A percentile compares a stretch with the other conserved stretches of the same genome.
phyloP scores from a whole-genome alignment of 768 basidiomycete species.

The Dacryopinax primogenitus region DNA sequence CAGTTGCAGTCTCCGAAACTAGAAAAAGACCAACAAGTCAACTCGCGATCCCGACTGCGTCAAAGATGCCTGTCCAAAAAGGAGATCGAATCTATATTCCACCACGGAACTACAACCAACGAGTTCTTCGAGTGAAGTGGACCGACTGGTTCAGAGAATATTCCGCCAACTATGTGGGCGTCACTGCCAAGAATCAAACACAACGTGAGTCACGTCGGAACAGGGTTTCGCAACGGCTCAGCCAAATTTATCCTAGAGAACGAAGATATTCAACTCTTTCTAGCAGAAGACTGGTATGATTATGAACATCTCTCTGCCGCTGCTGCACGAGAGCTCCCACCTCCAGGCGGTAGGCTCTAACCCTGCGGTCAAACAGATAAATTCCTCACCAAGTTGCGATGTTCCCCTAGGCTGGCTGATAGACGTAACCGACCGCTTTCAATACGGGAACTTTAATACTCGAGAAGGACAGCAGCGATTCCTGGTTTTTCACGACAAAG shows the following conservation, averaged over 20 bases:
- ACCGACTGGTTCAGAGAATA: conserved; percentile 6
- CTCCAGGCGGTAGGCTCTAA: background rate
- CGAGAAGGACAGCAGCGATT: background rate
- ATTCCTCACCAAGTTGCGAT: background rate
- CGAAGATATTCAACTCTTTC: background rate
- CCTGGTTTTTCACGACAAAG: conserved; percentile 6
- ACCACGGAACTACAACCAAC: background rate
- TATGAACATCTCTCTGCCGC: background rate
- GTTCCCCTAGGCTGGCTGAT: background rate
- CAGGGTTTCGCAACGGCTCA: background rate
- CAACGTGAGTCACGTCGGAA: background rate
- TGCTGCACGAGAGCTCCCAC: background rate
- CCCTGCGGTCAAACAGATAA: background rate
- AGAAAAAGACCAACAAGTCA: background rate
- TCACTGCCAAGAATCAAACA: background rate
- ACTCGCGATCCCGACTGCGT: background rate
- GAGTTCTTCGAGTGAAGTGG: background rate
- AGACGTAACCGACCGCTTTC: background rate
- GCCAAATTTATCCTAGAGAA: background rate
- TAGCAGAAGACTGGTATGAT: background rate
- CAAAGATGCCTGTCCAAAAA: background rate
- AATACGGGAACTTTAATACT: background rate
- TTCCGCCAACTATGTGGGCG: background rate
- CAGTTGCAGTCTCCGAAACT: background rate
- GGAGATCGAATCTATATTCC: conserved; percentile 2